Conservation (phyloP, 1,139 yeast species). For the Pichia sp. region DNA sequence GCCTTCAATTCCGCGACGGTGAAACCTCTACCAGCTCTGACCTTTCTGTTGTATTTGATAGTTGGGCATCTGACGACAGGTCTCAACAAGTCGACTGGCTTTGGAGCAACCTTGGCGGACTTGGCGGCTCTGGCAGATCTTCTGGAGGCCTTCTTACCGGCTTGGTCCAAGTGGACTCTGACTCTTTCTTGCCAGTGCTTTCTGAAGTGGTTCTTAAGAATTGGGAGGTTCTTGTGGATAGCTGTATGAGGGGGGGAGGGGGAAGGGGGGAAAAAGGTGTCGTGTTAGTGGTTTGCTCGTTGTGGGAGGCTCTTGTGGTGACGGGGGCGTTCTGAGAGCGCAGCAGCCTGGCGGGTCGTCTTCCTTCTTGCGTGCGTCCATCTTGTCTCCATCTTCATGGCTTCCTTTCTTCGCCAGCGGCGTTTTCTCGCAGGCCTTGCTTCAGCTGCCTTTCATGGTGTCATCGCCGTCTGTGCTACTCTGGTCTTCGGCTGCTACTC, state of each 20-base stretch:
- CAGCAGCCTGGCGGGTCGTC: no score
- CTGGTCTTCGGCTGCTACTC: no score
- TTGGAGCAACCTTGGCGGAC: constrained; percentile 96
- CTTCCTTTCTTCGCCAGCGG: no score
- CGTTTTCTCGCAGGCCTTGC: no score
- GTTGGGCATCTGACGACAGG: constrained; percentile 99
- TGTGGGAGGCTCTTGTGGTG: no score
- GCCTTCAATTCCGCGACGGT: constrained; percentile 97
- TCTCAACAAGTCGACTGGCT: constrained; percentile 93
- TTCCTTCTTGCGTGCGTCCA: no score
- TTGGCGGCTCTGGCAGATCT: constrained; percentile 90
- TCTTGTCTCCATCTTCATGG: no score
- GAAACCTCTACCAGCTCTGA: constrained; percentile 99
- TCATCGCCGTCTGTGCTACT: no score
- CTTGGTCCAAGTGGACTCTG: constrained; percentile 98
- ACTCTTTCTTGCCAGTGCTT: constrained; percentile 99
- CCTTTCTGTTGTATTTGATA: constrained; percentile 97
- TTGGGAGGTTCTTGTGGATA: constrained; percentile 93
- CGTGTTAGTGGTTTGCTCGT: constrained; percentile 13
- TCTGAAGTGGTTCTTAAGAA: constrained; percentile 95
- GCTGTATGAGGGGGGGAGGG: constrained; percentile 52
- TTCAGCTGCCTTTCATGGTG: no score
- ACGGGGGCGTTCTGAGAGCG: no score
- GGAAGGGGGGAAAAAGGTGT: not conserved
- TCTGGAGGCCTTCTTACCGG: constrained; percentile 98